phyloP scores from a whole-genome alignment of 441 rosid genomes.

The Arabidopsis lyrata region DNA sequence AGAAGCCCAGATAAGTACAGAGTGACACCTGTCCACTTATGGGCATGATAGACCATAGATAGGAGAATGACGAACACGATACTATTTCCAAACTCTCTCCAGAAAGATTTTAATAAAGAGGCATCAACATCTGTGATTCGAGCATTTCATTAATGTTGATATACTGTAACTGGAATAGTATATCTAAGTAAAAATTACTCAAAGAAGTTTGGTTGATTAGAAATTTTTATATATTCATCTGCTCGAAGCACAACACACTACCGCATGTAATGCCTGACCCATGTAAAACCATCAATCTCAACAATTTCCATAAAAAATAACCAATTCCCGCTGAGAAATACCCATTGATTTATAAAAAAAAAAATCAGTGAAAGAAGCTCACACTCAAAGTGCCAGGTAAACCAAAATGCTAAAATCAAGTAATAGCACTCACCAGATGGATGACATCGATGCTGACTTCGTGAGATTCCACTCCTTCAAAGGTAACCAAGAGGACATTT shows the following conservation, averaged over 20 bases:
- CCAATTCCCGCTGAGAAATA: background rate
- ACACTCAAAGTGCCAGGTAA: slow-evolving; percentile 1
- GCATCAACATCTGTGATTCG: slow-evolving; percentile 77
- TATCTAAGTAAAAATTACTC: slow-evolving; percentile 28
- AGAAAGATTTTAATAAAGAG: slow-evolving; percentile 77
- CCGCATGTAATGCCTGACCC: slow-evolving; percentile 5
- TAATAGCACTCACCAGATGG: slow-evolving; percentile 75
- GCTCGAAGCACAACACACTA: slow-evolving; percentile 32
- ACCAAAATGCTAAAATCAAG: slow-evolving; percentile 3
- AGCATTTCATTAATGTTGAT: slow-evolving; percentile 60
- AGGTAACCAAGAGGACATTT: slow-evolving; percentile 91
- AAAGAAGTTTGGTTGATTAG: background rate
- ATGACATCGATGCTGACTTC: slow-evolving; percentile 94
- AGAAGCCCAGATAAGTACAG: slow-evolving; percentile 73
- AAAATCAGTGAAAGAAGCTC: slow-evolving; percentile 21
- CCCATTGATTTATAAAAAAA: background rate
- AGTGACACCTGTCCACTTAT: slow-evolving; percentile 82
- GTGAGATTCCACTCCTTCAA: slow-evolving; percentile 97
- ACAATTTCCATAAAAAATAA: background rate
- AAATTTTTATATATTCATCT: background rate
- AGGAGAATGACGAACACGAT: slow-evolving; percentile 76
- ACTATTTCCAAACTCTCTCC: slow-evolving; percentile 85
- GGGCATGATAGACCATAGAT: slow-evolving; percentile 82
- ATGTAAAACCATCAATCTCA: slow-evolving; percentile 22
- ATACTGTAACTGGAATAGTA: slow-evolving; percentile 47